Evolutionary conservation across 2,329 filamentous ascomycete species (phyloP).

Genomic region (Zymoseptoria brevis): DNA sequence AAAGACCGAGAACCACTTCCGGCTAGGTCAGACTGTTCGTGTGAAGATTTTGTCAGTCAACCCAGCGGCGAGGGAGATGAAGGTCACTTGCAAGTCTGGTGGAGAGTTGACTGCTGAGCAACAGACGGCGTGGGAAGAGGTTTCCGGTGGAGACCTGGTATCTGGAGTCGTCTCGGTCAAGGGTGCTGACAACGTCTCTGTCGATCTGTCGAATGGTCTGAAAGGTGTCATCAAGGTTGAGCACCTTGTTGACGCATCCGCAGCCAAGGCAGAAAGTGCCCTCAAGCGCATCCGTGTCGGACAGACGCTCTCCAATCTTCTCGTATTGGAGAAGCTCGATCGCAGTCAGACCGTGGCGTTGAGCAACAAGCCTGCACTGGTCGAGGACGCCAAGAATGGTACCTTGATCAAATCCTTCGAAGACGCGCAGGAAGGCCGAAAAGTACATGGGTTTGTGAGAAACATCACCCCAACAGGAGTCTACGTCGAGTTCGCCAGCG

Average conservation of each 20-base stretch:
- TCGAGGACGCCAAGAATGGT: conserved; percentile 65
- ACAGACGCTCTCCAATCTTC: conserved; percentile 71
- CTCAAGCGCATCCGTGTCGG: conserved; percentile 78
- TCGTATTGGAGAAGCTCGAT: conserved; percentile 79
- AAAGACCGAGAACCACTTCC: conserved; percentile 83
- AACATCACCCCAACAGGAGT: conserved; percentile 74
- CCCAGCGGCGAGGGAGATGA: conserved; percentile 59
- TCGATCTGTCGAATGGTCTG: conserved; percentile 68
- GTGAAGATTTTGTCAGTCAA: conserved; percentile 81
- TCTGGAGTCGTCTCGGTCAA: conserved; percentile 57
- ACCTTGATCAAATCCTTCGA: conserved; percentile 64
- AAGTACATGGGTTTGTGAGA: conserved; percentile 71
- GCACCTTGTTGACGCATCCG: conserved; percentile 78
- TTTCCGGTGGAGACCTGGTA: conserved; percentile 67
- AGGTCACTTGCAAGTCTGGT: conserved; percentile 89
- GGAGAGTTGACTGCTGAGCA: conserved; percentile 71
- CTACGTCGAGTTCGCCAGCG: conserved; percentile 81
- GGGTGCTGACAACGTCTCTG: conserved; percentile 40
- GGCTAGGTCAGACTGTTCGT: conserved; percentile 80
- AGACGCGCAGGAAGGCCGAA: conserved; percentile 60
- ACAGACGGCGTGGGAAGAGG: conserved; percentile 59
- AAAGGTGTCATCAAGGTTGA: conserved; percentile 69
- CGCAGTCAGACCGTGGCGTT: conserved; percentile 67
- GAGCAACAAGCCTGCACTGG: conserved; percentile 73
- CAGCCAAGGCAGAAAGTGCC: conserved; percentile 66